These are phyloP conservation scores for Lagenaria siceraria DNA, from an alignment of 306 rosid genomes.

Conservation along the genomic window DNA sequence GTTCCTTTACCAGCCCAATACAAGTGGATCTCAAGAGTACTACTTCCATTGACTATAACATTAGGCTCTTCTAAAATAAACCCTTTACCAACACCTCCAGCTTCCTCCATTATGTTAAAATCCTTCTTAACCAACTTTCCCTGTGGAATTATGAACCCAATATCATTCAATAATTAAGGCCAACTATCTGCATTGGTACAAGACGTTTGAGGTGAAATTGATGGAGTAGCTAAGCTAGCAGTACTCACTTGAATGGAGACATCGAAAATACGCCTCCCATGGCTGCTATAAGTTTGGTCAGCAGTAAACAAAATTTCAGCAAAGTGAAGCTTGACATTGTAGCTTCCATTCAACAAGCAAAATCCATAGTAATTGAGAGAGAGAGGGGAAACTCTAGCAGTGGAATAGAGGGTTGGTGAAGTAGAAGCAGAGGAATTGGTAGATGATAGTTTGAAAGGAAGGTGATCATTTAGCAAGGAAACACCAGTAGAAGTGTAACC, in stretches of 20 bases:
- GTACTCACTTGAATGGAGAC: slow-evolving; percentile 63
- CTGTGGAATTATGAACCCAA: slow-evolving; percentile 9
- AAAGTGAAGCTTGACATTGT: slow-evolving; percentile 60
- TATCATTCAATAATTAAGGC: background rate
- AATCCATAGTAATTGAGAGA: slow-evolving; percentile 67
- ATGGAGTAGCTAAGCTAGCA: no score
- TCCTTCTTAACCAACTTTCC: slow-evolving; percentile 36
- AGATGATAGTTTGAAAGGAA: slow-evolving; percentile 14
- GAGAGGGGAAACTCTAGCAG: slow-evolving; percentile 45
- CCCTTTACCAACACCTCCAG: slow-evolving; percentile 50
- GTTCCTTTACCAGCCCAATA: slow-evolving; percentile 42
- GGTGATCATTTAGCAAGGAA: background rate
- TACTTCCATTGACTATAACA: slow-evolving; percentile 7
- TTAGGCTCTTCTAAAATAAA: slow-evolving; percentile 16
- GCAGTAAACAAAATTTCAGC: slow-evolving; percentile 48
- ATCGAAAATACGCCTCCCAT: slow-evolving; percentile 54
- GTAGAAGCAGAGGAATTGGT: slow-evolving; percentile 5
- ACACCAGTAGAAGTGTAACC: slow-evolving; percentile 58
- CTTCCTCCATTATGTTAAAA: slow-evolving; percentile 44
- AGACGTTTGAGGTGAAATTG: no score
- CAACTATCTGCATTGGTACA: background rate
- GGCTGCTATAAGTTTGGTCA: slow-evolving; percentile 19
- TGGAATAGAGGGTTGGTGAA: slow-evolving; percentile 12
- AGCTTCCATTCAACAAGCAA: slow-evolving; percentile 50
- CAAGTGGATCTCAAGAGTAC: slow-evolving; percentile 24